phyloP scores from a whole-genome alignment of 768 basidiomycete species.

The Kwoniella dendrophila region DNA sequence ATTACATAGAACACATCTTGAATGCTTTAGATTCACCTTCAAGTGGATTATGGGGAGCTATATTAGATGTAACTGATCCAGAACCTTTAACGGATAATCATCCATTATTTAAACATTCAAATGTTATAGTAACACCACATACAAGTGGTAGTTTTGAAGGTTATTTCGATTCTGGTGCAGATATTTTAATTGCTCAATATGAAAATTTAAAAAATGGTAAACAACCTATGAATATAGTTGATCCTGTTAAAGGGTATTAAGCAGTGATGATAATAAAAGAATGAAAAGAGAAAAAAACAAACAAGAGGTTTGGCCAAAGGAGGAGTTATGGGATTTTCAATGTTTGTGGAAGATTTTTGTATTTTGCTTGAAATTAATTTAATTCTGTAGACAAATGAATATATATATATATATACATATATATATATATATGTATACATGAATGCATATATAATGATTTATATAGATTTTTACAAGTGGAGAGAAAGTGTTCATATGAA shows the following conservation, averaged over 20 bases:
- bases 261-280: too few relatives aligned
- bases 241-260: constrained; percentile 48
- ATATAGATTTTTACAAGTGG: too few relatives aligned
- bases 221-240: constrained; percentile 38
- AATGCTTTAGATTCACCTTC: constrained; percentile 28
- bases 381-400: too few relatives aligned
- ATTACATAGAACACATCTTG: constrained; percentile 30
- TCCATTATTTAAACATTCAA: constrained; percentile 31
- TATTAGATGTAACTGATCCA: constrained; percentile 55
- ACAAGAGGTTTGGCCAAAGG: too few relatives aligned
- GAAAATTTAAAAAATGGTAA: constrained; percentile 30
- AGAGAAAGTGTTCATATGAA: too few relatives aligned
- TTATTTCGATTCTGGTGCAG: constrained; percentile 47
- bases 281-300: too few relatives aligned
- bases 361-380: too few relatives aligned
- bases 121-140: constrained; percentile 53
- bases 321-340: too few relatives aligned
- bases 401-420: too few relatives aligned
- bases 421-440: too few relatives aligned
- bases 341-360: too few relatives aligned
- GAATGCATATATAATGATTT: too few relatives aligned
- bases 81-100: constrained; percentile 43
- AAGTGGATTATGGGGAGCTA: constrained; percentile 41
- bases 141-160: constrained; percentile 48
- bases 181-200: constrained; percentile 50